phyloP scores from a whole-genome alignment of 768 basidiomycete species.

The Tylopilus vinaceipallidus region DNA sequence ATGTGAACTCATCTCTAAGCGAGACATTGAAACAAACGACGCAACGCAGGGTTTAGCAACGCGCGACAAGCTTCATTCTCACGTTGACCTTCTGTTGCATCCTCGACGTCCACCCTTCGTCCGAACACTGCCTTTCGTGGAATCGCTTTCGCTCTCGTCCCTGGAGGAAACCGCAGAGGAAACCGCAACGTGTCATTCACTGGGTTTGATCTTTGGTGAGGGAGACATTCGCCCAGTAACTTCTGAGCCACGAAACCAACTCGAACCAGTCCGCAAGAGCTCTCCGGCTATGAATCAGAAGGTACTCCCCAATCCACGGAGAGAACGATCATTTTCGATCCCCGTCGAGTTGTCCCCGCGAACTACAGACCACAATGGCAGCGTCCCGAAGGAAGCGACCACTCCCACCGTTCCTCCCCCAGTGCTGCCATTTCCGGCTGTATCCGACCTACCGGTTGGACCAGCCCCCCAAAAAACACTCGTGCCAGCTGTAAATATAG shows the following conservation, averaged over 20 bases:
- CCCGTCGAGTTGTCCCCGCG: slow-evolving; percentile 1
- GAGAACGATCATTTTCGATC: background rate
- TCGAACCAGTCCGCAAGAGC: background rate
- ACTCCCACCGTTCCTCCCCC: background rate
- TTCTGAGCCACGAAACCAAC: slow-evolving; percentile 1
- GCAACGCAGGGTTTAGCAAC: slow-evolving; percentile 16
- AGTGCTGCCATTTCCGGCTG: background rate
- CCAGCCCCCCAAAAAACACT: slow-evolving; percentile 6
- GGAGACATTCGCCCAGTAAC: background rate
- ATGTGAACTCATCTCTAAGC: slow-evolving; percentile 11
- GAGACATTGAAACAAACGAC: background rate
- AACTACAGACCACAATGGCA: background rate
- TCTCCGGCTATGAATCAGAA: slow-evolving; percentile 1
- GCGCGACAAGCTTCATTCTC: slow-evolving; percentile 28
- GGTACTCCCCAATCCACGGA: background rate
- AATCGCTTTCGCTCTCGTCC: slow-evolving; percentile 57
- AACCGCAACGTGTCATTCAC: slow-evolving; percentile 39
- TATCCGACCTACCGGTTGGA: background rate
- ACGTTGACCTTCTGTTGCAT: slow-evolving; percentile 66
- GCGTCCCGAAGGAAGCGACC: background rate
- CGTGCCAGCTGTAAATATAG: background rate
- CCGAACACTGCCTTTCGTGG: slow-evolving; percentile 62
- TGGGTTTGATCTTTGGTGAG: slow-evolving; percentile 35
- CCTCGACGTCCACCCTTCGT: slow-evolving; percentile 78
- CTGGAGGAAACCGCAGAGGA: slow-evolving; percentile 69